Evolutionary conservation across 2,329 filamentous ascomycete species (phyloP).

Genomic region (Fusarium odoratissimum): DNA sequence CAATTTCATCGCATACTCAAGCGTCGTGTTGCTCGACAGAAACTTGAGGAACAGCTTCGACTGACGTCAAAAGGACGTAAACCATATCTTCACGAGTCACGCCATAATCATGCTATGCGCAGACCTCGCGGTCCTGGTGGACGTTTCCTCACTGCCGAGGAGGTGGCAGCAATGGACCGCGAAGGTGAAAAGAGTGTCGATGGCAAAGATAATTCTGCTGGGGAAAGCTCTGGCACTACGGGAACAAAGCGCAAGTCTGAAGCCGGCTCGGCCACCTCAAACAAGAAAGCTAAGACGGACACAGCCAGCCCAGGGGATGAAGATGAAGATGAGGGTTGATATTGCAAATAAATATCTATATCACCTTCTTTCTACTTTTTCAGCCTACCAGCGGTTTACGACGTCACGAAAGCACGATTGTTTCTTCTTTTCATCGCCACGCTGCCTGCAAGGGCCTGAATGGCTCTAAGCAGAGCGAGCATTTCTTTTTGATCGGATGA

Average conservation of each 20-base stretch:
- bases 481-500: conserved; percentile 17
- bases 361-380: conserved; percentile 44
- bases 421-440: conserved; percentile 37
- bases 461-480: conserved; percentile 1
- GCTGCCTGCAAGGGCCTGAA: conserved; percentile 11
- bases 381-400: conserved; percentile 49
- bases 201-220: conserved; percentile 47
- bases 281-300: conserved; percentile 70
- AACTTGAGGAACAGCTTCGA: conserved; percentile 90
- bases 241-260: conserved; percentile 73
- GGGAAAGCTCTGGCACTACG: conserved; percentile 45
- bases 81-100: conserved; percentile 95
- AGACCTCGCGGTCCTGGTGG: conserved; percentile 93
- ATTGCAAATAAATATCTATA: conserved; percentile 16
- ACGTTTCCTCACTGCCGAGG: conserved; percentile 94
- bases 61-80: conserved; percentile 95
- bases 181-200: conserved; percentile 61
- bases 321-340: conserved; percentile 59
- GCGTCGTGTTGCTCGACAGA: conserved; percentile 90
- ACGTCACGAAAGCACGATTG: conserved; percentile 51
- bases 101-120: conserved; percentile 98
- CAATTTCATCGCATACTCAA: conserved; percentile 98
- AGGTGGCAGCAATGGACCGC: conserved; percentile 89
- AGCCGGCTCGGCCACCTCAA: conserved; percentile 57
- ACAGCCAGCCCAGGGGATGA: conserved; percentile 51